These are phyloP conservation scores for Fusarium multiceps DNA, from an alignment of 2,329 filamentous ascomycete species.

Conservation along the genomic window DNA sequence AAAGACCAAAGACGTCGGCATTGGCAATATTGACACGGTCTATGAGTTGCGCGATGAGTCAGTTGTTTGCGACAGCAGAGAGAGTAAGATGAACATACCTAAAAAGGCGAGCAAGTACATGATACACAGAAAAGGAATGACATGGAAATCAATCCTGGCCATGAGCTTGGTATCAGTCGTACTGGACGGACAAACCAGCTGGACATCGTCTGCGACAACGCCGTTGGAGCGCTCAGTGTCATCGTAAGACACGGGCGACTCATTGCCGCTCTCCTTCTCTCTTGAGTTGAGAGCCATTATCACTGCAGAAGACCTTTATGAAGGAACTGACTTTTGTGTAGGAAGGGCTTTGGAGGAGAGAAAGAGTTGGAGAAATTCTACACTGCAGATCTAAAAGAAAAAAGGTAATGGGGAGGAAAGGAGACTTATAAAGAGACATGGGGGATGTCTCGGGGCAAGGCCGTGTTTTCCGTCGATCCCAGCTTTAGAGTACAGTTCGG, in stretches of 20 bases:
- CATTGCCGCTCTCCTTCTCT: slow-evolving; percentile 38
- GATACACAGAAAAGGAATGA: slow-evolving; percentile 78
- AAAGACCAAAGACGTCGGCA: slow-evolving; percentile 74
- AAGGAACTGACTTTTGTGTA: slow-evolving; percentile 1
- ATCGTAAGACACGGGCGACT: slow-evolving; percentile 39
- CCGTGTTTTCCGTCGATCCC: slow-evolving; percentile 16
- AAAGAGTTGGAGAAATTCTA: background rate
- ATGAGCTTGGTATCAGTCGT: slow-evolving; percentile 74
- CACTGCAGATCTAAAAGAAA: slow-evolving; percentile 23
- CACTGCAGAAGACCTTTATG: background rate
- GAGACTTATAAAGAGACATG: slow-evolving; percentile 27
- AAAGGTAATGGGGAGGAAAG: slow-evolving; percentile 4
- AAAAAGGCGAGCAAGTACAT: slow-evolving; percentile 78
- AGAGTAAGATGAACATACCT: slow-evolving; percentile 49
- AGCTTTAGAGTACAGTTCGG: background rate
- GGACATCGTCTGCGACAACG: slow-evolving; percentile 37
- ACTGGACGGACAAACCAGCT: slow-evolving; percentile 59
- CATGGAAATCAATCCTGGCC: slow-evolving; percentile 75
- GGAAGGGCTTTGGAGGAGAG: background rate
- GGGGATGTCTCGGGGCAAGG: slow-evolving; percentile 28
- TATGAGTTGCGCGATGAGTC: background rate
- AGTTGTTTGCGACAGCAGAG: slow-evolving; percentile 1
- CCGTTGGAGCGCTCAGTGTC: slow-evolving; percentile 38
- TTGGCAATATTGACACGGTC: slow-evolving; percentile 84
- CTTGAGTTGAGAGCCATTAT: slow-evolving; percentile 30